Conservation (phyloP, 768 basidiomycete species). For the Galerina sulciceps region DNA sequence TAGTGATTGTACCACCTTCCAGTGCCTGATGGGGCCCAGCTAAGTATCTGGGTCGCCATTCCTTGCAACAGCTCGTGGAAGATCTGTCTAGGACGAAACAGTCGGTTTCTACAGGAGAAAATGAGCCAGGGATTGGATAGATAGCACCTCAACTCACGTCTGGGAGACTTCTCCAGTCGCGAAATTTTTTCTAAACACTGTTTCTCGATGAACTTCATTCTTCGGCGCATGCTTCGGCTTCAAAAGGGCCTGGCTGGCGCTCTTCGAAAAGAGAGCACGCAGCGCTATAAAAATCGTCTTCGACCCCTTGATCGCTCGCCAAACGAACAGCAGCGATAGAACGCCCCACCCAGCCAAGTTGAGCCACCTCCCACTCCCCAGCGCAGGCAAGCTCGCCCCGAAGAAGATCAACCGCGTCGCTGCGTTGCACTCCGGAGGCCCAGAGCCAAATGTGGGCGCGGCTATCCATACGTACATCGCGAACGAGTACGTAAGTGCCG, state of each 20-base stretch:
- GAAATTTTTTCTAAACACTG: constrained; percentile 17
- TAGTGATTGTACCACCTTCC: constrained; percentile 23
- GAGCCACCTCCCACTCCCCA: constrained; percentile 23
- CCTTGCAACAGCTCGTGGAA: constrained; percentile 27
- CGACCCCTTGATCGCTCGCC: constrained; percentile 17
- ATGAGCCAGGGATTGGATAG: background rate
- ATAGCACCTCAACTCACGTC: constrained; percentile 7
- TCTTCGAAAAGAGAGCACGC: constrained; percentile 19
- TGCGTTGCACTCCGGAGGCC: constrained; percentile 23
- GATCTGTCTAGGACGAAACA: constrained; percentile 26
- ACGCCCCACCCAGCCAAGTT: constrained; percentile 26
- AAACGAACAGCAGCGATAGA: constrained; percentile 21
- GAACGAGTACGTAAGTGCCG: constrained; percentile 28
- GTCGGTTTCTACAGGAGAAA: constrained; percentile 13
- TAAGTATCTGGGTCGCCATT: constrained; percentile 25
- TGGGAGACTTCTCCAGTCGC: constrained; percentile 16
- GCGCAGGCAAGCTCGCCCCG: constrained; percentile 27
- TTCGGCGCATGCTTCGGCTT: constrained; percentile 22
- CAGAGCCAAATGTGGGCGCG: constrained; percentile 25
- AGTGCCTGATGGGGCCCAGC: constrained; percentile 24
- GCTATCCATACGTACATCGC: constrained; percentile 30
- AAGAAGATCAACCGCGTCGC: constrained; percentile 28
- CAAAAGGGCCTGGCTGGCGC: constrained; percentile 21
- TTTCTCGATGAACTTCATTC: constrained; percentile 24
- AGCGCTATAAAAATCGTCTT: constrained; percentile 22